Evolutionary conservation across 1,284 basidiomycete species (phyloP), one percentile per base, ranked within the genome.

Genomic region (Neolentinus lepideus): DNA sequence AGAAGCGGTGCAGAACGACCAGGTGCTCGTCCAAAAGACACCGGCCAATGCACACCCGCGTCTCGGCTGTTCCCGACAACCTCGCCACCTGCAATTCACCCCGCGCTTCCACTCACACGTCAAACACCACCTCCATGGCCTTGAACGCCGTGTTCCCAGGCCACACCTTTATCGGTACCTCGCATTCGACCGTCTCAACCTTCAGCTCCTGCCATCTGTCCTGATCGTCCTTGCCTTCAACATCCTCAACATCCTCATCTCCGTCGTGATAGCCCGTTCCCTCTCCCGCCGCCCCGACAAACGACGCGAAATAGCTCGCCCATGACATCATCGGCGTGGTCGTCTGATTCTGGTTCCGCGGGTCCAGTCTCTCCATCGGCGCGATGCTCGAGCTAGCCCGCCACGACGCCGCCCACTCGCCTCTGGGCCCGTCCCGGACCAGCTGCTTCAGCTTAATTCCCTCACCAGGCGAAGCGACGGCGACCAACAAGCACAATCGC

Each of bases 131-230:
- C 59, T 89, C 84, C 62, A 80, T 74, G n/a, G 90, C 84, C 69
- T 83, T 84, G 71, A 92, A 94, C 53, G 88, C 89, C 8, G 93
- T 94, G 69, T 93, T 94, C 25, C 91, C 90, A 14, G 93, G 86
- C 77, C 89, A 91, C 2, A 95, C 88, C 62, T 73, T 83, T 56
- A 97, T 83, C n/a, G 92, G 92, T 51, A 97, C 86, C 68, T 92
- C 88, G 63, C 93, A 95, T 67, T 95, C 92, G 19, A 97, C 90
- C 58, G 85, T 89, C 75, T 95, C 91, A 24, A 86, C 76, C 64
- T 71, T 74, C 19, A 86, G 75, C 56, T 83, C 79, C 51, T 61
- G 64, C 88, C 88, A 90, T 2, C 78, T 84, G 6, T 76, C 78
- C 60, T 84, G 79, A 26, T 79, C 81, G 56, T 77, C 79, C 50